Evolutionary conservation across 192 early-diverging fungal genomes (phyloP), one percentile per base, ranked within the genome.

Genomic region (Coemansia sp.): DNA sequence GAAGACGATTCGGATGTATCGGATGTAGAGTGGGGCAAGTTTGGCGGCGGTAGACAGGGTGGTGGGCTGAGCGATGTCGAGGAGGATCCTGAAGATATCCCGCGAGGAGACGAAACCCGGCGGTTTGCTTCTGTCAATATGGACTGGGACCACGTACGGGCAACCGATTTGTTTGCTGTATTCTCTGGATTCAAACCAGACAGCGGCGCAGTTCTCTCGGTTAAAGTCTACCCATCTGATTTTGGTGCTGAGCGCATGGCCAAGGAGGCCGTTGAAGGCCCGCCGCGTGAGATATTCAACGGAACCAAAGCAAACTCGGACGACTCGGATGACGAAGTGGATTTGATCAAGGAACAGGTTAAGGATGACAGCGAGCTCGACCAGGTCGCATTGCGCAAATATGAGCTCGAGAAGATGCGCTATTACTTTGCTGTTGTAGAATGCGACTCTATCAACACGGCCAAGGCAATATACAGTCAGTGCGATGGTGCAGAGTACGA

Each of bases 371-470:
- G 89, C 25, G 93, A 95, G 43, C 90, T 94, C 72, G 92, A 98
- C 80, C 81, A 86, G 21, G 85, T 88, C 0, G 86, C 88, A 2
- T 65, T 97, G 76, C 88, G 97, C 52, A 85, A 88, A 60, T 98
- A 98, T 82, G 94, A 98, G 73, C 61, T 96, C 5, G 94, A 97
- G 58, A 83, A 93, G 47, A 76, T 97, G 58, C 83, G 83, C 72
- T 91, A 97, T 73, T 98, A 92, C 72, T 98, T 94, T 73, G 95
- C 93, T 1, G 89, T 98, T n/a, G 85, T 94, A 19, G 94, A 95
- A 65, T 97, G 92, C 65, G 94, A 96, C 79, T 85, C 85, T 29
- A 80, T 93, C 2, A 83, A 81, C 52, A 97, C 94, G 1, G 93
- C 97, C 22, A 78, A 82, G 59, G 79, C 86, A 5, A 92, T 98